These are phyloP conservation scores for Coniochaeta sp. DNA, from an alignment of 2,329 filamentous ascomycete species.

Conservation along the genomic window DNA sequence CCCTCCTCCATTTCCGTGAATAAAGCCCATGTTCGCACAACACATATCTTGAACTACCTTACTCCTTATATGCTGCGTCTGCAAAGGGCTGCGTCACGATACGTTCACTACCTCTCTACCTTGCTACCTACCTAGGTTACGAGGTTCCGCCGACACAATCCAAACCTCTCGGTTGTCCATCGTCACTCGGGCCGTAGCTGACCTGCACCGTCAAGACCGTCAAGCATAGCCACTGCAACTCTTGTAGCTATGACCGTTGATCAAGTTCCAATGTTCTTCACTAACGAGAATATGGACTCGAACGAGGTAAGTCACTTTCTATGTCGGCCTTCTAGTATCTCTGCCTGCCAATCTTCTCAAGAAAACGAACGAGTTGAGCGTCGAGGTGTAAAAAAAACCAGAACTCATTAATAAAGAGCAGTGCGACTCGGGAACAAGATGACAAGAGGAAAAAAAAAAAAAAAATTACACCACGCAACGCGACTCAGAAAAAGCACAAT, in stretches of 20 bases:
- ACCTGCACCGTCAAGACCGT: background rate
- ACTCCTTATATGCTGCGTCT: too few species aligned
- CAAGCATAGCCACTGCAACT: background rate
- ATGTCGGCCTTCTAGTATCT: background rate
- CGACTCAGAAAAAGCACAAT: too few species aligned
- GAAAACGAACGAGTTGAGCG: background rate
- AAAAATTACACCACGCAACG: too few species aligned
- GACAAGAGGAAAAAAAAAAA: too few species aligned
- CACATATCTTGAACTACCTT: background rate
- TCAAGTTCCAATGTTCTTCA: background rate
- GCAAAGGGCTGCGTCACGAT: background rate
- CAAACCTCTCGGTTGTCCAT: too few species aligned
- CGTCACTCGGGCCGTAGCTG: too few species aligned
- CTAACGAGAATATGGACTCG: background rate
- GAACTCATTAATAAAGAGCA: too few species aligned
- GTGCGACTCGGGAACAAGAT: too few species aligned
- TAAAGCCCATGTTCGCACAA: background rate
- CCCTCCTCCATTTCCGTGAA: too few species aligned
- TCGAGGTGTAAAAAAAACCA: background rate
- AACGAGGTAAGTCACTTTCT: background rate
- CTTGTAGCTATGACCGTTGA: background rate
- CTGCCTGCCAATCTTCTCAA: background rate
- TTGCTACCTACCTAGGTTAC: too few species aligned
- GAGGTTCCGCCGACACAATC: too few species aligned
- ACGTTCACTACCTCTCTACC: too few species aligned